phyloP scores from a whole-genome alignment of 2,329 filamentous ascomycete genomes.

The Talaromyces rugulosus region DNA sequence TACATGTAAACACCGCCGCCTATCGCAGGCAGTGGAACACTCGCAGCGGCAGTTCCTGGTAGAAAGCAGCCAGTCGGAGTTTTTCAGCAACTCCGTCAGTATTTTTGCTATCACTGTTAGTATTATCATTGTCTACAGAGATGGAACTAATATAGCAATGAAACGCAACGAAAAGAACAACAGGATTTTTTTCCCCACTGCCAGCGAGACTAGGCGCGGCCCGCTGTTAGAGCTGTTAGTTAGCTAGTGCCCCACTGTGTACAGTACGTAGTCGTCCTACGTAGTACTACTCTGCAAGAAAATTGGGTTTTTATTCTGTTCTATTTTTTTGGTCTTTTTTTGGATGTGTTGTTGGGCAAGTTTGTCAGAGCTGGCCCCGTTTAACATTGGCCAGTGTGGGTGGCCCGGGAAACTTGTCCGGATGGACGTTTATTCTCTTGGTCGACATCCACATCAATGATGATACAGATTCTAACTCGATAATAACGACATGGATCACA shows the following conservation, averaged over 20 bases:
- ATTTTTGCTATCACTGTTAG: background rate
- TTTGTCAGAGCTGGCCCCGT: no score
- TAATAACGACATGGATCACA: background rate
- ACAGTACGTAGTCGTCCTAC: background rate
- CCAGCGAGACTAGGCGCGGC: background rate
- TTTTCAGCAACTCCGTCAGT: background rate
- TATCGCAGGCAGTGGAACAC: background rate
- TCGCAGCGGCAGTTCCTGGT: background rate
- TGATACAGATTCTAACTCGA: no score
- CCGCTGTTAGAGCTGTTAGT: background rate
- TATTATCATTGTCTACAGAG: no score
- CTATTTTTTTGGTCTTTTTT: no score
- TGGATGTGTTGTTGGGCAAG: no score
- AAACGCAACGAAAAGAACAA: background rate
- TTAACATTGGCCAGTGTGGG: no score
- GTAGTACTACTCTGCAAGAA: background rate
- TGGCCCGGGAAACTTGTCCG: no score
- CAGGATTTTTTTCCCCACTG: background rate
- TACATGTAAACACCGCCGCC: background rate
- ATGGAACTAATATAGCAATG: background rate
- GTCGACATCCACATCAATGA: no score
- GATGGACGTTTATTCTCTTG: no score
- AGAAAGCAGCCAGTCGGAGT: background rate
- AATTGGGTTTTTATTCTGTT: no score
- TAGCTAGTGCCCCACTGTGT: background rate